Evolutionary conservation across 805 yeast genomes (phyloP), one percentile per base, ranked within the genome.

Genomic region (Kazachstania africana): DNA sequence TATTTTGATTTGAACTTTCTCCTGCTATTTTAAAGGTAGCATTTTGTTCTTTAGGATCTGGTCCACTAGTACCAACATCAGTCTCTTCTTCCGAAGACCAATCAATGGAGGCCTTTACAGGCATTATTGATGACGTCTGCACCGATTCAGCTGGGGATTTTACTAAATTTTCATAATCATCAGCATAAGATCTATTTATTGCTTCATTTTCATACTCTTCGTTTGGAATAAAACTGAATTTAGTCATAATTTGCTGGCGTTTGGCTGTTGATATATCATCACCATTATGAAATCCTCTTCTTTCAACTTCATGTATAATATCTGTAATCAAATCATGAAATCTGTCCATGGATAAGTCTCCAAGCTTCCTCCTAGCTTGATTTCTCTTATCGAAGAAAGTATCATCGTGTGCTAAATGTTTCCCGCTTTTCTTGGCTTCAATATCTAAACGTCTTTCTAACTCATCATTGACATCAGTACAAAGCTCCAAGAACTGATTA

Each of bases 401-500:
- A 6, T 69, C 64, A 44, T 72, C 70, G 4, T 94, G 85, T 22
- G 74, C 63, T 33, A 87, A 63, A 45, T 67, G 73, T 32, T 70
- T 72, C 6, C 9, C 10, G 6, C 9, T 8, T 19, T 8, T 19
- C 6, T 6, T 6, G 8, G 8, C 25, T 23, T 23, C 13, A 8
- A 23, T 23, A 40, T 65, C 70, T 25, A 70, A 67, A 39, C 99
- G 68, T 48, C 98, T 72, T 45, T 72, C 72, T 36, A 91, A 63
- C 56, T 91, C 99, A 56, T 91, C 98, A 53, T 75, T 79, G 10
- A 91, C 96, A 53, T 91, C 99, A 3, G 95, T 84, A 42, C 93
- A 73, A 36, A 91, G 70, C 53, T 91, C 99, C 36, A 69, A 66
- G 50, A 91, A 85, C 57, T 93, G 98, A 8, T 77, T 72, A 17